Base-by-base conservation (phyloP, 2,329 filamentous ascomycete species). In the Penicillium sp. region DNA sequence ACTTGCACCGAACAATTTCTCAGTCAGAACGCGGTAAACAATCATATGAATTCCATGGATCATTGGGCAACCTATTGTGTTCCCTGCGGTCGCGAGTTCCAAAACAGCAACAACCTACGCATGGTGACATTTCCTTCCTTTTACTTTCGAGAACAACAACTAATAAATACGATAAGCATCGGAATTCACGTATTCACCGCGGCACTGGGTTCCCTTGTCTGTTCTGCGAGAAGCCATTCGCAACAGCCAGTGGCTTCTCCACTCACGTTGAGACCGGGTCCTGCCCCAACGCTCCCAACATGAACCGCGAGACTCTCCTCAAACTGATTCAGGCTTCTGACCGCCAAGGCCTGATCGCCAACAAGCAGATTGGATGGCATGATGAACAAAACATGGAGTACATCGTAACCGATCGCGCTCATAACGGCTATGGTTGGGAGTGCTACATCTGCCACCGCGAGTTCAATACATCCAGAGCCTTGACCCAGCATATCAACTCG, bases 221-320 rank as follows among this genome's bases (percentile, higher is more conserved):
- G 0, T 88, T 85, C 64, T 89, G 86, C 71, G 66, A 74, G 35
- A 57, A 47, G 2, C 27, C 9, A 3, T 84, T 77, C 59, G 72
- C 78, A 10, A 80, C 81, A 0, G 83, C 84, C 1, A 83, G 80
- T 1, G 85, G 84, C 4, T 62, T 88, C 4, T 66, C 74, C 0
- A 76, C 85, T 65, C 84, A 89, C 60, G 69, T 88, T 1, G 86
- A 89, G 61, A 71, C 64, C 0, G 81, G 81, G n/a, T 69, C 75
- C 0, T 89, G 86, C 51, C 77, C 77, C 0, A 68, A 69, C 0
- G 81, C 82, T 0, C 71, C 67, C 0, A 53, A 62, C 3, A 44
- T 86, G 1, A 78, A 82, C 64, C 80, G 81, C 10, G 78, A 83
- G 10, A 69, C 61, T 3, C 75, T 88, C 4, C 81, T 81, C 67